Evolutionary conservation across 805 yeast genomes (phyloP).

Genomic region (Ogataea nitratoaversa): DNA sequence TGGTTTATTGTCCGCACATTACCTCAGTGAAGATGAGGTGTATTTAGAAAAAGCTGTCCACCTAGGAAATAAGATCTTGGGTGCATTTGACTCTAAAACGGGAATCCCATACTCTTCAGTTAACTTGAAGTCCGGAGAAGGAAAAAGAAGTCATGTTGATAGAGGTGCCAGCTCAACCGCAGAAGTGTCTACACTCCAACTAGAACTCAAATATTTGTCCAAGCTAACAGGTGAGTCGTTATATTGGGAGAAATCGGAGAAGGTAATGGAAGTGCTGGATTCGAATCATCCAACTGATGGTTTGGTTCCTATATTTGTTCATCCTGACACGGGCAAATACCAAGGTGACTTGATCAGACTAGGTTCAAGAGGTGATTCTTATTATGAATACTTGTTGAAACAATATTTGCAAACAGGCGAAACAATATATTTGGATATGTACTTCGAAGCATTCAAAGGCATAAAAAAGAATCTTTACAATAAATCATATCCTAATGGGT

Average conservation of each 20-base stretch:
- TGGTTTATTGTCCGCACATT: slow-evolving; percentile 81
- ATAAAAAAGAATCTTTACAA: slow-evolving; percentile 63
- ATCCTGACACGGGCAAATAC: slow-evolving; percentile 70
- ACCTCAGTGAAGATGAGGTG: slow-evolving; percentile 62
- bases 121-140: slow-evolving; percentile 61
- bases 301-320: slow-evolving; percentile 74
- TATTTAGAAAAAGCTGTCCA: slow-evolving; percentile 76
- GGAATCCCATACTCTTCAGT: slow-evolving; percentile 82
- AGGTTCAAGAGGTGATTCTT: slow-evolving; percentile 92
- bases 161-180: slow-evolving; percentile 85
- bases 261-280: slow-evolving; percentile 68
- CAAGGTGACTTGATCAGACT: slow-evolving; percentile 64
- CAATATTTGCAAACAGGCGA: slow-evolving; percentile 77
- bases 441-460: slow-evolving; percentile 72
- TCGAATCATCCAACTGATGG: slow-evolving; percentile 64
- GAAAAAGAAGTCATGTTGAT: slow-evolving; percentile 57
- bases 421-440: slow-evolving; percentile 69
- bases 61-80: slow-evolving; percentile 67
- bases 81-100: slow-evolving; percentile 59
- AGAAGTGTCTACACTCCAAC: slow-evolving; percentile 80
- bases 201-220: slow-evolving; percentile 81
- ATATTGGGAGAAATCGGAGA: slow-evolving; percentile 78
- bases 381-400: slow-evolving; percentile 83
- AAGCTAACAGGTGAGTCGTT: slow-evolving; percentile 72
- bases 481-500: slow-evolving; percentile 56